These are phyloP conservation scores for Lentinula guzmanii DNA, from an alignment of 768 basidiomycete genomes.

Conservation along the genomic window DNA sequence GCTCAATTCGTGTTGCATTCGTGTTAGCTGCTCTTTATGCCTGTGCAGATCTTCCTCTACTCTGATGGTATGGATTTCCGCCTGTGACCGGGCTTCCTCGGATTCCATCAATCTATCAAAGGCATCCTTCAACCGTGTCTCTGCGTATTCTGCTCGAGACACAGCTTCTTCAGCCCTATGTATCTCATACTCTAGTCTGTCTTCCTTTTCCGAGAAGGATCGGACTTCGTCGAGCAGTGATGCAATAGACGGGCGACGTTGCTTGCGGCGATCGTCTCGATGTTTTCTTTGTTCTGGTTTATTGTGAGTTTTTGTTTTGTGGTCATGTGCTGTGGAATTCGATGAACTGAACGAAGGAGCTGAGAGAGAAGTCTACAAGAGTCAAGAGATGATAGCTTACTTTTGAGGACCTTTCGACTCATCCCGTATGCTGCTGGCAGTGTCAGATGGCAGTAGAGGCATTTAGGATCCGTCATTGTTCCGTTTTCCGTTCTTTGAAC, in stretches of 20 bases:
- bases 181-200: constrained; percentile 52
- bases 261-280: neutral
- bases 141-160: constrained; percentile 45
- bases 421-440: neutral
- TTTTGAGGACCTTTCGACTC: neutral
- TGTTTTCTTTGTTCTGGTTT: neutral
- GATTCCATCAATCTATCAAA: constrained; percentile 28
- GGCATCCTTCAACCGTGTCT: constrained; percentile 38
- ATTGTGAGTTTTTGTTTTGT: neutral
- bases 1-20: constrained; percentile 35
- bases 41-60: constrained; percentile 37
- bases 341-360: neutral
- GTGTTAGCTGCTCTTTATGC: constrained; percentile 41
- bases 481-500: neutral
- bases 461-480: neutral
- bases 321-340: neutral
- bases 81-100: constrained; percentile 35
- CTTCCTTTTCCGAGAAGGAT: constrained; percentile 12
- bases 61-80: constrained; percentile 20
- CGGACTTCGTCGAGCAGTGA: neutral
- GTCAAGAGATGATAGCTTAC: neutral
- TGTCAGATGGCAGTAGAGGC: neutral
- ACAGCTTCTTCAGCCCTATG: constrained; percentile 47
- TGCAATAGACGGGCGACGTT: neutral
- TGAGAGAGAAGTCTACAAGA: neutral